A percentile compares a stretch with the other conserved stretches of the same genome.
These are phyloP conservation scores for Chromera velia DNA, from an alignment of 73 alveolate genomes.

Conservation along the genomic window DNA sequence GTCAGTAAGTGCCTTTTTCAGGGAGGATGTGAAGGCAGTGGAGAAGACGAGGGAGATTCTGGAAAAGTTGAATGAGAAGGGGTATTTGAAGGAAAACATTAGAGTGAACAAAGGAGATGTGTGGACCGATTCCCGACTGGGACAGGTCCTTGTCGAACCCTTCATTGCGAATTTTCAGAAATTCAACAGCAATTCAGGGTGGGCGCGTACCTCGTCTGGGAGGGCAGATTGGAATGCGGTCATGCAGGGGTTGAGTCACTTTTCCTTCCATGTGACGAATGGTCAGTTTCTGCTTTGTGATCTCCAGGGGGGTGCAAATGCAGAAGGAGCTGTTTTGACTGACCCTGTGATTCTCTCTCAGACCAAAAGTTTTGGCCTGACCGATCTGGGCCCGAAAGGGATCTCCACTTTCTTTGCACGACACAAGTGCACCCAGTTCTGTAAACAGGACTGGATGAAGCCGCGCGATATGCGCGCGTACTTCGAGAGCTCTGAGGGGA, in stretches of 20 bases:
- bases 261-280: neutral
- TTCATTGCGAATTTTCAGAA: neutral
- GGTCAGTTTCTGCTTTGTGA: neutral
- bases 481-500: too few species aligned
- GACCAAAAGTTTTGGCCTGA: neutral
- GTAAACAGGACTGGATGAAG: neutral
- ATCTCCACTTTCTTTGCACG: neutral
- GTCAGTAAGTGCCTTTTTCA: neutral
- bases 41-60: neutral
- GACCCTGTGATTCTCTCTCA: neutral
- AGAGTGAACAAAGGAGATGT: neutral
- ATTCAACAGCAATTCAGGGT: neutral
- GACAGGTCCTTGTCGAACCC: neutral
- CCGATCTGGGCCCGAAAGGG: neutral
- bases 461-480: too few species aligned
- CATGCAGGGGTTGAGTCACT: slow-evolving; percentile 3
- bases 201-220: too few species aligned
- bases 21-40: neutral
- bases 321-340: neutral
- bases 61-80: neutral
- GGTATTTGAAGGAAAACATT: neutral
- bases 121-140: neutral
- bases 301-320: neutral
- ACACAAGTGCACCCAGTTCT: neutral
- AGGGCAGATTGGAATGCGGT: neutral